Evolutionary conservation across 345 rosid genomes (phyloP).

Genomic region (Populus ilicifolia): DNA sequence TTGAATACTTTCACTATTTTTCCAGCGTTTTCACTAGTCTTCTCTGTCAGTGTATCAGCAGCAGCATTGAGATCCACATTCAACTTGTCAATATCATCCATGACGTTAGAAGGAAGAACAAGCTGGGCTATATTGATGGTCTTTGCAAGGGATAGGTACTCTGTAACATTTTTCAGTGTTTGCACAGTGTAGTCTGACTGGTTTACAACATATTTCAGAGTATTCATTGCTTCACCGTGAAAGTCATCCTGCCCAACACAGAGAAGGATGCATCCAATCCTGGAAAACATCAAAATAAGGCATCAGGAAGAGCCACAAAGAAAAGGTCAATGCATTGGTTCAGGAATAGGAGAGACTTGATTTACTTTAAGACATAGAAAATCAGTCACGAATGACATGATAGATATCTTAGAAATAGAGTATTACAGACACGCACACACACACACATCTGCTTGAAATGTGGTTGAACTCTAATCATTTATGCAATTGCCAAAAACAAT

Average conservation of each 20-base stretch:
- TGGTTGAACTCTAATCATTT: background rate
- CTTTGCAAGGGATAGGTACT: slow-evolving; percentile 83
- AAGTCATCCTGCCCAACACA: slow-evolving; percentile 87
- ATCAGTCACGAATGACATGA: no score
- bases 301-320: slow-evolving; percentile 13
- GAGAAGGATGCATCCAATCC: slow-evolving; percentile 88
- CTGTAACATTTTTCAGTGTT: slow-evolving; percentile 77
- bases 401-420: background rate
- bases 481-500: background rate
- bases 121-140: slow-evolving; percentile 74
- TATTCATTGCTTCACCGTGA: slow-evolving; percentile 64
- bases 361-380: background rate
- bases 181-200: slow-evolving; percentile 89
- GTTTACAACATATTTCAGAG: slow-evolving; percentile 83
- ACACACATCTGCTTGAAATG: background rate
- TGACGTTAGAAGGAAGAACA: slow-evolving; percentile 62
- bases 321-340: background rate
- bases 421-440: background rate
- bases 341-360: background rate
- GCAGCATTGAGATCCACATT: slow-evolving; percentile 66
- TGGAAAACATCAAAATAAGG: slow-evolving; percentile 23
- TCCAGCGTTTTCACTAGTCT: slow-evolving; percentile 63
- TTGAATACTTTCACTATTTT: slow-evolving; percentile 62
- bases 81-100: slow-evolving; percentile 75
- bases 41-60: slow-evolving; percentile 61